A percentile compares a stretch with the other conserved stretches of the same genome.
Evolutionary conservation across 305 asterid species (phyloP).

Genomic region (Fraxinus angustifolia): DNA sequence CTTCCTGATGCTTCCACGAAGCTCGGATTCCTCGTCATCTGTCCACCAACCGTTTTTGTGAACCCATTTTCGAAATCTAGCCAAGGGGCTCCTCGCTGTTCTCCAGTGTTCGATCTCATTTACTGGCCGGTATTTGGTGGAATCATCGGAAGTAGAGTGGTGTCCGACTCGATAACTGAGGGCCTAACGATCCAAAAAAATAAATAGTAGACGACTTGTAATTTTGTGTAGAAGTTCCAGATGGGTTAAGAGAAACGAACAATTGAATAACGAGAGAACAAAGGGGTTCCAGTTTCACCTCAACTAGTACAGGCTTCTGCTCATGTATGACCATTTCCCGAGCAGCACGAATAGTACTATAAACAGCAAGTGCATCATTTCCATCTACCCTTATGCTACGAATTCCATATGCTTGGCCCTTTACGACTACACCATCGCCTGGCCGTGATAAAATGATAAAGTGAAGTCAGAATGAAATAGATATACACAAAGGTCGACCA

Average conservation of each 20-base stretch:
- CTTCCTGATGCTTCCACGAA: conserved; percentile 49
- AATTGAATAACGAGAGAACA: background rate
- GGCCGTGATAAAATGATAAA: background rate
- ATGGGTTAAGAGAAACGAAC: background rate
- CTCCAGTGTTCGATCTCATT: conserved; percentile 81
- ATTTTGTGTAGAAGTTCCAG: background rate
- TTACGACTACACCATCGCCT: conserved; percentile 93
- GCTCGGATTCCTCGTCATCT: conserved; percentile 57
- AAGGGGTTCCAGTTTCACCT: conserved; percentile 42
- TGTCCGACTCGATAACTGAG: conserved; percentile 86
- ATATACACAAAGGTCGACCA: background rate
- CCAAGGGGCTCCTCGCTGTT: conserved; percentile 48
- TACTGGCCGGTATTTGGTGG: conserved; percentile 71
- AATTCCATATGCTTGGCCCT: conserved; percentile 77
- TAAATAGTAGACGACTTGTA: background rate
- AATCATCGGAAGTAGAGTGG: conserved; percentile 96
- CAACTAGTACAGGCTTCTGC: conserved; percentile 71
- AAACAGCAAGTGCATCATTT: conserved; percentile 80
- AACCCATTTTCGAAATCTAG: conserved; percentile 72
- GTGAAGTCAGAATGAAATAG: background rate
- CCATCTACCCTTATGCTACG: conserved; percentile 88
- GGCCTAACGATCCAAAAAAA: conserved; percentile 36
- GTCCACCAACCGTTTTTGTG: conserved; percentile 79
- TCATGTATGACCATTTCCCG: conserved; percentile 70
- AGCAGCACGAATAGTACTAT: conserved; percentile 56